Percentiles rank a stretch among this genome's conserved stretches.
These are phyloP conservation scores for Flaveria brownii DNA, from an alignment of 129 eudicot genomes.

Conservation along the genomic window DNA sequence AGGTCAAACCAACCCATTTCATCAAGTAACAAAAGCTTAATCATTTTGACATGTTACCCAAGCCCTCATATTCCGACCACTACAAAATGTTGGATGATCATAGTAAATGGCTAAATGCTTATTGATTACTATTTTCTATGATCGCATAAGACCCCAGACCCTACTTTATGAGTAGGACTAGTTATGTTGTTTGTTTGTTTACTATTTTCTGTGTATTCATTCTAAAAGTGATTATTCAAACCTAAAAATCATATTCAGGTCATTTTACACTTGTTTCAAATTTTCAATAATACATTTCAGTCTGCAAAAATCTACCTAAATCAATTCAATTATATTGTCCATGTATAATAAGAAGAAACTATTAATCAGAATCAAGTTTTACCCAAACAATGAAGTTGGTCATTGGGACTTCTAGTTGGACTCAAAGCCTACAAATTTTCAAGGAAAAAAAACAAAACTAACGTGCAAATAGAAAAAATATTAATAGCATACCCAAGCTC, in stretches of 20 bases:
- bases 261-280: neutral
- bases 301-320: neutral
- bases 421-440: neutral
- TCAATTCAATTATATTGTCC: neutral
- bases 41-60: neutral
- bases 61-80: neutral
- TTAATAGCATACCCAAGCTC: slow-evolving; percentile 49
- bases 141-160: no score
- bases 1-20: neutral
- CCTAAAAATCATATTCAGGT: neutral
- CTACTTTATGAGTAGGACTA: no score
- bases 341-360: neutral
- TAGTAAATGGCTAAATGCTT: neutral
- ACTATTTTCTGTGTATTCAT: neutral
- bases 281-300: neutral
- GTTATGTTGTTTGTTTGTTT: no score
- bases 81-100: neutral
- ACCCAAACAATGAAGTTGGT: neutral
- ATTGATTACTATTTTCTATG: neutral
- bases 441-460: neutral
- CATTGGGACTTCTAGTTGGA: neutral
- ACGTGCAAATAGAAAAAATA: neutral
- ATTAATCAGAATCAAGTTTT: neutral
- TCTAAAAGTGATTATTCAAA: slow-evolving; percentile 6
- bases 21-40: neutral